Percentiles rank a stretch among this genome's conserved stretches.
Evolutionary conservation across 148 eudicot genomes (phyloP).

Genomic region (Rhododendron mucronatum): DNA sequence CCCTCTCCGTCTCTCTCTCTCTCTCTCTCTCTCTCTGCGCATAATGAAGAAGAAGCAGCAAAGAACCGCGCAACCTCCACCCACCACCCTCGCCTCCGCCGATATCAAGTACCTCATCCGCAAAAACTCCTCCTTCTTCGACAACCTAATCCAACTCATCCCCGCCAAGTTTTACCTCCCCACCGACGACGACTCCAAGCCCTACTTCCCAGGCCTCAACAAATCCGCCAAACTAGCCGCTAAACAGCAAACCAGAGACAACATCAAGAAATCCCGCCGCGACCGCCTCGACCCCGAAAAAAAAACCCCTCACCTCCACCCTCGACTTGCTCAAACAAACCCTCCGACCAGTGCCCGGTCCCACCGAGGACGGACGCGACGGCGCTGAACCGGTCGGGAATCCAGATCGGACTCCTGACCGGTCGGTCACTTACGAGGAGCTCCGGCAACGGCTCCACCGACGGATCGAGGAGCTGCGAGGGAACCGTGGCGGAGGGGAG

Average conservation of each 20-base stretch:
- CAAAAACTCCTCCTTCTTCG: slow-evolving; percentile 58
- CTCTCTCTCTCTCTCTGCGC: background rate
- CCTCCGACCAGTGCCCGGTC: background rate
- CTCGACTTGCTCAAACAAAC: slow-evolving; percentile 43
- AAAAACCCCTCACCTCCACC: slow-evolving; percentile 38
- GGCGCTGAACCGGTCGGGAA: background rate
- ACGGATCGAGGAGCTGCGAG: slow-evolving; percentile 49
- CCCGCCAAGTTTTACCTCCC: slow-evolving; percentile 78
- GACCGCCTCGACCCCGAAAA: slow-evolving; percentile 65
- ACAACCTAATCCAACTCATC: slow-evolving; percentile 59
- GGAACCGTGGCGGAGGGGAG: slow-evolving; percentile 43
- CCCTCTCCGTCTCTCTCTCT: background rate
- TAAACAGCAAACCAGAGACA: slow-evolving; percentile 47
- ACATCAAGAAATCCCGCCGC: slow-evolving; percentile 57
- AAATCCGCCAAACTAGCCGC: slow-evolving; percentile 52
- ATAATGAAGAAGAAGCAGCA: slow-evolving; percentile 35
- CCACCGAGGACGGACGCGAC: background rate
- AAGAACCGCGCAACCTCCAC: slow-evolving; percentile 13
- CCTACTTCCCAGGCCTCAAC: slow-evolving; percentile 68
- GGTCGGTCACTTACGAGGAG: slow-evolving; percentile 61
- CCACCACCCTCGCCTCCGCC: background rate
- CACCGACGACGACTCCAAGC: slow-evolving; percentile 33
- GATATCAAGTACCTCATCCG: slow-evolving; percentile 44
- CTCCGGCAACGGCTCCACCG: slow-evolving; percentile 40
- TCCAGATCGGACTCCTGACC: slow-evolving; percentile 9